Base-by-base conservation (phyloP, 352 stramenopile species). In the Phytophthora quininea region DNA sequence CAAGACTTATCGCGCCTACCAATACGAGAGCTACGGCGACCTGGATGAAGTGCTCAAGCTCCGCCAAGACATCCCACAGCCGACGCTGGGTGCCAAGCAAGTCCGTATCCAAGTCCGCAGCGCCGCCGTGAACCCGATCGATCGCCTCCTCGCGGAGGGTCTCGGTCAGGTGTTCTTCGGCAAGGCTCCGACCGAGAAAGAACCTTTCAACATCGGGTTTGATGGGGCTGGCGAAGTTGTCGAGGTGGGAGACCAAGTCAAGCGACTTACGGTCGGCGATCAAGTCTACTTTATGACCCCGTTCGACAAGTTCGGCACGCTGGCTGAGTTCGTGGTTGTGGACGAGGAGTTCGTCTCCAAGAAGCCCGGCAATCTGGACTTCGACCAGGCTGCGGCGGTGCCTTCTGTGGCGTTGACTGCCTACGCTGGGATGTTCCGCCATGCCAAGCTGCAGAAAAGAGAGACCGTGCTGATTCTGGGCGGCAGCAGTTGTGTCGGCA, bases 41-140 rank as follows among this genome's bases (percentile, higher is more conserved):
- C 38, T 66, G 2, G 47, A 69, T 7, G 58, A 65, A 10, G 43
- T 60, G 29, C 67, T 78, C 42, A 71, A 51, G 47, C 45, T 75
- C 29, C 47, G 63, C 35, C 29, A 31, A 12, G 27, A 40, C 2
- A 42, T 75, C 1, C 47, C 45, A 14, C 60, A 67, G 14, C 31
- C 49, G 3, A 2, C 37, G 1, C 56, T 79, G 8, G 46, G 40
- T 32, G 12, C 60, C 2, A 58, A 62, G 27, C 67, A 90, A 66
- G 58, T 91, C 1, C 62, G 83, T 42, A 69, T 93, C 59, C 76
- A 88, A 57, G 80, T 93, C 5, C 73, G 66, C 49, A 74, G 64
- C 12, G 77, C 82, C 0, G 74, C 74, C 6, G 65, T 91, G 27
- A 93, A 93, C 69, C 79, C 82, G 3, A 62, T 87, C 4, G 82